A percentile compares a stretch with the other conserved stretches of the same genome.
Evolutionary conservation across 2,329 filamentous ascomycete species (phyloP).

Genomic region (Ophiostoma angusticollis): DNA sequence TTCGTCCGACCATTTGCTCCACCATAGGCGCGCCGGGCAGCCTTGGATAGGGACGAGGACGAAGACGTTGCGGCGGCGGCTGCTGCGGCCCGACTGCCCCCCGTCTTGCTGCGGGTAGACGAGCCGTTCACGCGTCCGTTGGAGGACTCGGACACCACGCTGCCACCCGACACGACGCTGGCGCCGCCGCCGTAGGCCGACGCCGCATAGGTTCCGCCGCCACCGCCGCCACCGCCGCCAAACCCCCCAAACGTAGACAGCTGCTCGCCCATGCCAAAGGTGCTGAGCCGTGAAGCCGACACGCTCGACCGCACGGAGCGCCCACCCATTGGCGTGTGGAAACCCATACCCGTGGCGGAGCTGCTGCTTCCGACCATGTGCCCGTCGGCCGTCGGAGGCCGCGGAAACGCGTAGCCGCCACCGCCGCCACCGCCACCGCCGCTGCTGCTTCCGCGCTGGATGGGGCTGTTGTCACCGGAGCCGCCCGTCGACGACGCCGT

Average conservation of each 20-base stretch:
- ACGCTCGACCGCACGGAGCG: constrained; percentile 17
- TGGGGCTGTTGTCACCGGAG: constrained; percentile 16
- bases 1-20: background rate
- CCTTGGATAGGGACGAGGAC: no score
- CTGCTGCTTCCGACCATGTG: constrained; percentile 13
- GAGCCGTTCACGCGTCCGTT: constrained; percentile 16
- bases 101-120: constrained; percentile 8
- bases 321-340: constrained; percentile 13
- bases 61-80: no score
- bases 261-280: background rate
- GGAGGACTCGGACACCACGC: constrained; percentile 20
- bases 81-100: background rate
- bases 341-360: constrained; percentile 11
- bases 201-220: no score
- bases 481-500: constrained; percentile 13
- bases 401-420: constrained; percentile 16
- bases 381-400: constrained; percentile 15
- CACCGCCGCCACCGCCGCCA: constrained; percentile 3
- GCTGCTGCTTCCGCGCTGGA: constrained; percentile 5
- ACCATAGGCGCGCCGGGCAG: constrained; percentile 1
- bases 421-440: background rate
- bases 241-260: constrained; percentile 8
- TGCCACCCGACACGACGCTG: constrained; percentile 18
- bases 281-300: constrained; percentile 12
- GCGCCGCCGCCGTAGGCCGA: constrained; percentile 3